phyloP scores from a whole-genome alignment of 345 rosid genomes.

The Melaleuca quinquenervia region DNA sequence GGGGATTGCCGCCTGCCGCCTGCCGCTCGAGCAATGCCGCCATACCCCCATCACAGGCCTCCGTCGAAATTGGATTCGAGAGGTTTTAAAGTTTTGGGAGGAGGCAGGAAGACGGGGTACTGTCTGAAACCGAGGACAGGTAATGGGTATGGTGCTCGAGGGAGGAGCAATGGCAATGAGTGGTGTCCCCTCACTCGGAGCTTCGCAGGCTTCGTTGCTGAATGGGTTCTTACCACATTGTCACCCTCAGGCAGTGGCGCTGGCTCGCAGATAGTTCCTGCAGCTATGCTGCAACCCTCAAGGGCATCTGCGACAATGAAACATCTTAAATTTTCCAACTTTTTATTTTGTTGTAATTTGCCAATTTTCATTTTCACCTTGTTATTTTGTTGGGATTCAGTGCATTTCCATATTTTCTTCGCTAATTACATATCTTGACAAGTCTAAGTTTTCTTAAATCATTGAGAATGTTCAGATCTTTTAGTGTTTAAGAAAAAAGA shows the following conservation, averaged over 20 bases:
- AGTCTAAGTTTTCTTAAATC: background rate
- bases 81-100: background rate
- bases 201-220: background rate
- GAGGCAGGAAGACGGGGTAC: background rate
- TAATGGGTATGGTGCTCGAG: background rate
- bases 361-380: background rate
- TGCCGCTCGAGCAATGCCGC: background rate
- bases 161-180: background rate
- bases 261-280: no score
- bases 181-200: background rate
- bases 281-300: no score
- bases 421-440: background rate
- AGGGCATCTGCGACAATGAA: background rate
- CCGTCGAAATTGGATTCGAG: accelerated
- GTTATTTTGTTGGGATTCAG: background rate
- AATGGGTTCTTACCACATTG: no score
- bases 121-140: background rate
- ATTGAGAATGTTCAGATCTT: background rate
- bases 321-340: background rate
- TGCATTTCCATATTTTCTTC: background rate
- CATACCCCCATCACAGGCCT: background rate
- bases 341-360: background rate
- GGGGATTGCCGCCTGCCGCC: accelerated
- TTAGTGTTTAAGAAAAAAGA: background rate
- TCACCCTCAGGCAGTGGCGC: no score